Conservation (phyloP, 805 yeast species). For the Cyberlindnera mrakii region DNA sequence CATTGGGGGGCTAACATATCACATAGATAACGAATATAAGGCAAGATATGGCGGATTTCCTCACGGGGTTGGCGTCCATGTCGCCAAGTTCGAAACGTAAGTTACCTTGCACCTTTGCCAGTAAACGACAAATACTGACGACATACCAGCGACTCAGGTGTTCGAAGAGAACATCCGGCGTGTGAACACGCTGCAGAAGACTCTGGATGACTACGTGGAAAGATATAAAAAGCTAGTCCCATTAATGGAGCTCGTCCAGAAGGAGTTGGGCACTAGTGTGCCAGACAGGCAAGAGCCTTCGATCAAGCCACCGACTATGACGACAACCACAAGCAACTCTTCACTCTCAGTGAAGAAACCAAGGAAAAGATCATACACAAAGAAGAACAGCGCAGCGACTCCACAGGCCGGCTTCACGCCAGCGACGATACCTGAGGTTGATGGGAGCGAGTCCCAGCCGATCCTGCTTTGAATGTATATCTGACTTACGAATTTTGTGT, state of each 20-base stretch:
- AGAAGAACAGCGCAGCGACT: slow-evolving; percentile 13
- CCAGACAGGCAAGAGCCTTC: slow-evolving; percentile 66
- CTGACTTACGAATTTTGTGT: background rate
- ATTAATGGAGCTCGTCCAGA: slow-evolving; percentile 40
- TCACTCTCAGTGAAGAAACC: slow-evolving; percentile 7
- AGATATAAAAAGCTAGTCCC: slow-evolving; percentile 42
- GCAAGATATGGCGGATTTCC: slow-evolving; percentile 33
- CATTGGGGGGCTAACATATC: slow-evolving; percentile 1
- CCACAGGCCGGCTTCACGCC: slow-evolving; percentile 10
- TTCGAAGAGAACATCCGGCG: slow-evolving; percentile 30
- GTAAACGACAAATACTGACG: slow-evolving; percentile 1
- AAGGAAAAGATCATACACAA: slow-evolving; percentile 17
- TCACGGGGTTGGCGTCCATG: slow-evolving; percentile 33
- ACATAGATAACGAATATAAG: slow-evolving; percentile 26
- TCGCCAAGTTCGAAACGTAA: slow-evolving; percentile 25
- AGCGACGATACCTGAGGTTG: slow-evolving; percentile 8
- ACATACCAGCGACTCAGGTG: slow-evolving; percentile 17
- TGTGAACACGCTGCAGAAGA: slow-evolving; percentile 28
- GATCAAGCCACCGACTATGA: slow-evolving; percentile 40
- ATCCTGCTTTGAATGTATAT: slow-evolving; percentile 12
- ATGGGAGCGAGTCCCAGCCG: slow-evolving; percentile 19
- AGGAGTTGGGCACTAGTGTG: slow-evolving; percentile 43
- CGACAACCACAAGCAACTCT: slow-evolving; percentile 1
- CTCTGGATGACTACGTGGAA: slow-evolving; percentile 39
- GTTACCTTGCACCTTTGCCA: slow-evolving; percentile 4